Conservation (phyloP, 768 basidiomycete genomes). For the Lactarius evosmus region DNA sequence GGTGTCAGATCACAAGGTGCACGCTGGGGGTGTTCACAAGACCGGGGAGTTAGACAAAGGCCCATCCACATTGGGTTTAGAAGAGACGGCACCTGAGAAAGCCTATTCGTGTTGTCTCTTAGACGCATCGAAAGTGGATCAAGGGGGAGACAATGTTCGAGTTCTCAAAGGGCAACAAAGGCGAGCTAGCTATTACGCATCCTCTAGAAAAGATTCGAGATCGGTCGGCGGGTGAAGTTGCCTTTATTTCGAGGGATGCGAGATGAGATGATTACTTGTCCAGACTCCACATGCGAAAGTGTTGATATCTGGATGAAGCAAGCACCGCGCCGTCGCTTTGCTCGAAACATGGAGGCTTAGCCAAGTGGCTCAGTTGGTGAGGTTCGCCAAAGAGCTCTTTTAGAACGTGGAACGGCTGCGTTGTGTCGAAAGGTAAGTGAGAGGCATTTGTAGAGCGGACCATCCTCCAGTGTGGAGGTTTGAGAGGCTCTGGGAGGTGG, state of each 20-base stretch:
- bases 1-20: background rate
- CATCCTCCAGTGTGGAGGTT: background rate
- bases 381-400: background rate
- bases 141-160: background rate
- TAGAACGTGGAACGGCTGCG: background rate
- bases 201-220: background rate
- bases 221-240: background rate
- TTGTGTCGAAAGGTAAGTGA: background rate
- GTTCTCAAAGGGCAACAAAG: background rate
- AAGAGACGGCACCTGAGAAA: background rate
- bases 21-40: background rate
- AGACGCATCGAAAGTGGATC: background rate
- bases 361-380: background rate
- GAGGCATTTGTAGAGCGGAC: background rate
- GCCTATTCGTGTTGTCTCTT: background rate
- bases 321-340: background rate
- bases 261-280: slow-evolving; percentile 9
- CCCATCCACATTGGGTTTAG: background rate
- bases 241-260: slow-evolving; percentile 10
- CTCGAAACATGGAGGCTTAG: background rate
- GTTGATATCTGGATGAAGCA: slow-evolving; percentile 4
- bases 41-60: background rate
- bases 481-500: slow-evolving; percentile 8
- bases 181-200: background rate
- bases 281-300: background rate